Evolutionary conservation across 2,329 filamentous ascomycete species (phyloP).

Genomic region (Chaetoscypha palmicola): DNA sequence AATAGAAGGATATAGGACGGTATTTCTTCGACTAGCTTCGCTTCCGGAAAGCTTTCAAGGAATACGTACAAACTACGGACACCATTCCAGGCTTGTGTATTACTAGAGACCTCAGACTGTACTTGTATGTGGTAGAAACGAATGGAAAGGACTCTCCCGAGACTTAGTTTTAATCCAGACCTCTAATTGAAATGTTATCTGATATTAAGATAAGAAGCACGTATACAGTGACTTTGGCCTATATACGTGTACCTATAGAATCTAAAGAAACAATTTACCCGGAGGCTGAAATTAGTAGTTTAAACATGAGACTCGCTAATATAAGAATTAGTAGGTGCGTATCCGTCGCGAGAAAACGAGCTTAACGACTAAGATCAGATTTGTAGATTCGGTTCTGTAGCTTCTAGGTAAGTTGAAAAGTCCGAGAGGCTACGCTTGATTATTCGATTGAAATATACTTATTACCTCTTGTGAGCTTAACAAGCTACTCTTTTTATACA

Average conservation of each 20-base stretch:
- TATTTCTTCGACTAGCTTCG: constrained; percentile 2
- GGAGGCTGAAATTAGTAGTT: constrained; percentile 29
- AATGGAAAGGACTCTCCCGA: constrained; percentile 19
- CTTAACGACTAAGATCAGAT: no score
- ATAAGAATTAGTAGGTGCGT: constrained; percentile 27
- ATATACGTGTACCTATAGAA: constrained; percentile 32
- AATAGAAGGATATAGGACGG: background rate
- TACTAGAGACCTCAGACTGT: constrained; percentile 11
- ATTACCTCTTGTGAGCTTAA: background rate
- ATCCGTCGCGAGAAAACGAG: no score
- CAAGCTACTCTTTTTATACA: background rate
- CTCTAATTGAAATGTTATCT: no score
- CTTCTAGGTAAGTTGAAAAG: no score
- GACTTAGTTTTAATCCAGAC: no score
- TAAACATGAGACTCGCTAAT: constrained; percentile 28
- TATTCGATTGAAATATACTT: background rate
- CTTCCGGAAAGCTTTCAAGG: constrained; percentile 2
- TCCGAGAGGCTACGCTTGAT: background rate
- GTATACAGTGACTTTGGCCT: constrained; percentile 29
- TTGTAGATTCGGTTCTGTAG: no score
- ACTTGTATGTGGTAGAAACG: constrained; percentile 8
- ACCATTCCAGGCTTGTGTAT: constrained; percentile 6
- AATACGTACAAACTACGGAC: constrained; percentile 5
- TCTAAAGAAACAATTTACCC: constrained; percentile 28
- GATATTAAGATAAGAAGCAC: constrained; percentile 16